phyloP scores from a whole-genome alignment of 768 basidiomycete genomes.

The Tephrocybe sp. region DNA sequence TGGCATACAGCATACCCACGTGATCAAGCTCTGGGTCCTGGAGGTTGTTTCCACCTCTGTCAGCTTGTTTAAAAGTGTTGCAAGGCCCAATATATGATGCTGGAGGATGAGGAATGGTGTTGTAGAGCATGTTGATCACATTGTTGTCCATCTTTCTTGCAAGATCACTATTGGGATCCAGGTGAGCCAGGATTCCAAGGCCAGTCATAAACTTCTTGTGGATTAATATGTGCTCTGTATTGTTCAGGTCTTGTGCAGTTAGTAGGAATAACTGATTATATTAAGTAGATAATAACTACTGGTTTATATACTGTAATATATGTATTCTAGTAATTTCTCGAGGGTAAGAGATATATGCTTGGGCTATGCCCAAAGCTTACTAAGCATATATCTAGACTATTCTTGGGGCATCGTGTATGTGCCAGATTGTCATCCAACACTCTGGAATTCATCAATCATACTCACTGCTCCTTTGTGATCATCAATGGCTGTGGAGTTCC shows the following conservation, averaged over 20 bases:
- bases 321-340: no score
- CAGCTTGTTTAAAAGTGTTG: conserved; percentile 42
- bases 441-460: not conserved
- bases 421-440: no score
- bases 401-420: no score
- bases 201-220: conserved; percentile 25
- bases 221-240: not conserved
- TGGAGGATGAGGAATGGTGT: conserved; percentile 58
- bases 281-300: no score
- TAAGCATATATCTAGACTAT: no score
- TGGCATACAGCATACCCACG: conserved; percentile 51
- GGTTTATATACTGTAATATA: no score
- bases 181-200: conserved; percentile 27
- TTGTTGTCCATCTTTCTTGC: conserved; percentile 23
- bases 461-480: conserved; percentile 38
- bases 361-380: no score
- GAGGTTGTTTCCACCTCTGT: conserved; percentile 51
- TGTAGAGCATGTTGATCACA: conserved; percentile 45
- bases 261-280: no score
- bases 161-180: conserved; percentile 20
- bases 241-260: no score
- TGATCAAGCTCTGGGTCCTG: conserved; percentile 46
- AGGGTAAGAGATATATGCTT: no score
- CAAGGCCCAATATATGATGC: conserved; percentile 34
- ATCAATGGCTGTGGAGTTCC: conserved; percentile 37